Evolutionary conservation across 305 asterid genomes (phyloP).

Genomic region (Solanum hybrid): DNA sequence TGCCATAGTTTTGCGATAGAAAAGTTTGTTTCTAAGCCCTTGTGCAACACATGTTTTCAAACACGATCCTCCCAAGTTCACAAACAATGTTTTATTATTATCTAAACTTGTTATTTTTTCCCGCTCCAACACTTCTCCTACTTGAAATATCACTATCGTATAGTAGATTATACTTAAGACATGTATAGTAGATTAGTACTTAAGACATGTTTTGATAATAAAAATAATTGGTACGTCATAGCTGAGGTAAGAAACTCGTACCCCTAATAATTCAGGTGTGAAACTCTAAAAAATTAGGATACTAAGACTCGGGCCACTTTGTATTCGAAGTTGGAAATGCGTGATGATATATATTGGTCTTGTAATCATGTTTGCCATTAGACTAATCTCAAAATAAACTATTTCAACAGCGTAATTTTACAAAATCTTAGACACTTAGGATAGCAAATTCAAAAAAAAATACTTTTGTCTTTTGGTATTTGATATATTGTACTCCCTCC

Average conservation of each 20-base stretch:
- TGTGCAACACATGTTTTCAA: neutral
- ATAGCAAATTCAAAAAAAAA: neutral
- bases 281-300: neutral
- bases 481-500: too few relatives aligned
- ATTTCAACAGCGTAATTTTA: neutral
- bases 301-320: neutral
- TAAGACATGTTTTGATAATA: neutral
- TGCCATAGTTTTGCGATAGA: neutral
- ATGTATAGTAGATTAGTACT: too few relatives aligned
- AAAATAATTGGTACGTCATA: neutral
- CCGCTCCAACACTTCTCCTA: neutral
- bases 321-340: neutral
- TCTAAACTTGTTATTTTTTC: neutral
- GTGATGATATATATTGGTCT: too few relatives aligned
- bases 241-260: too few relatives aligned
- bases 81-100: neutral
- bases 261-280: neutral
- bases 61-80: neutral
- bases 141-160: neutral
- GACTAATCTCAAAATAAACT: neutral
- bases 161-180: neutral
- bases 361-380: neutral
- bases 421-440: neutral
- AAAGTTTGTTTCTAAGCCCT: neutral
- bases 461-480: neutral